Conservation (phyloP, 1,139 yeast genomes). For the Geotrichum carabidarum region DNA sequence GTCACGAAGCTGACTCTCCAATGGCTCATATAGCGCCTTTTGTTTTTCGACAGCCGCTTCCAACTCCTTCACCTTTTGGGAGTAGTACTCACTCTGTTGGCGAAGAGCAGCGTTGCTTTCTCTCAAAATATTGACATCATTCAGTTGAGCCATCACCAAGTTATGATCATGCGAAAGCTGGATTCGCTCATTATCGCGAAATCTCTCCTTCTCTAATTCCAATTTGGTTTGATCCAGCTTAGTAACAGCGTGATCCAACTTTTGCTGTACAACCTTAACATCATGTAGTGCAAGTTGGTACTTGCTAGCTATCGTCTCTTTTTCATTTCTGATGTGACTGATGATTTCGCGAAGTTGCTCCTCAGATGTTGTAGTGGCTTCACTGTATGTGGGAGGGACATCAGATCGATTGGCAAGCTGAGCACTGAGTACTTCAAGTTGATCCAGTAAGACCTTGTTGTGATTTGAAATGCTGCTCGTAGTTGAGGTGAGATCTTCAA, state of each 20-base stretch:
- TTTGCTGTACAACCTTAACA: constrained; percentile 43
- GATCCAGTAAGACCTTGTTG: constrained; percentile 62
- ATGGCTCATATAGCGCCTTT: constrained; percentile 35
- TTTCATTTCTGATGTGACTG: constrained; percentile 64
- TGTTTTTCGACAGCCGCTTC: constrained; percentile 38
- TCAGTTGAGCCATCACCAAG: constrained; percentile 55
- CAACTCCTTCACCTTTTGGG: constrained; percentile 34
- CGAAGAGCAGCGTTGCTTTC: constrained; percentile 71
- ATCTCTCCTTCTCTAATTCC: constrained; percentile 28
- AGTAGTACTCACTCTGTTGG: constrained; percentile 43
- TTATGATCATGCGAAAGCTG: constrained; percentile 44
- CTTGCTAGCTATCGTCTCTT: constrained; percentile 64
- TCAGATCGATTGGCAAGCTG: constrained; percentile 19
- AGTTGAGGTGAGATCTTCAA: constrained; percentile 45
- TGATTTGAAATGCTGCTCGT: constrained; percentile 59
- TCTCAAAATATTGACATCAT: constrained; percentile 63
- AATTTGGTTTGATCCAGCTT: constrained; percentile 35
- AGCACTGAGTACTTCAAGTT: constrained; percentile 48
- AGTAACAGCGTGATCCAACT: constrained; percentile 32
- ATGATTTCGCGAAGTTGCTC: constrained; percentile 54
- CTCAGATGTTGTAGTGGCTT: constrained; percentile 25
- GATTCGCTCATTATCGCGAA: constrained; percentile 32
- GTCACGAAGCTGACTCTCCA: constrained; percentile 38
- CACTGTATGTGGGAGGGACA: constrained; percentile 17
- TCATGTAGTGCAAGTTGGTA: constrained; percentile 49